phyloP scores from a whole-genome alignment of 73 alveolate genomes.

The Paramecium sonneborni region DNA sequence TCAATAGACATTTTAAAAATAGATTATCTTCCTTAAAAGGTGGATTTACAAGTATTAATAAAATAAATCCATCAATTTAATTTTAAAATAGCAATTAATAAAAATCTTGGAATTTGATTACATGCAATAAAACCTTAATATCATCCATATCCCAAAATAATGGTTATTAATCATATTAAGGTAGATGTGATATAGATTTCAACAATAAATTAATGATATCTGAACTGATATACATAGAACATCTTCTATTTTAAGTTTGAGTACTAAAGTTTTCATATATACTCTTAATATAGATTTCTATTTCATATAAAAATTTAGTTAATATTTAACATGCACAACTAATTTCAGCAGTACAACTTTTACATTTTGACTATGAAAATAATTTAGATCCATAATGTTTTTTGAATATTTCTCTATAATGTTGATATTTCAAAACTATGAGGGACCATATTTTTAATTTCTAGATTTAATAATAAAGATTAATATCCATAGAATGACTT shows the following conservation, averaged over 20 bases:
- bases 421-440: background rate
- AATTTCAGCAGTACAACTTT: slow-evolving; percentile 44
- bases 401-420: slow-evolving; percentile 29
- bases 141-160: slow-evolving; percentile 53
- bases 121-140: background rate
- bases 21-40: slow-evolving; percentile 16
- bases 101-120: slow-evolving; percentile 10
- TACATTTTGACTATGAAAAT: background rate
- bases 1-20: slow-evolving; percentile 23
- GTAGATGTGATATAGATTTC: background rate
- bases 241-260: background rate
- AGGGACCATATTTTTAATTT: slow-evolving; percentile 50
- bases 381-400: background rate
- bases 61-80: slow-evolving; percentile 40
- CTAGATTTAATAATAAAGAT: slow-evolving; percentile 18
- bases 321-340: slow-evolving; percentile 4
- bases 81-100: slow-evolving; percentile 10
- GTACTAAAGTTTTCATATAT: background rate
- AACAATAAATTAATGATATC: slow-evolving; percentile 12
- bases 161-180: background rate
- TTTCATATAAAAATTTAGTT: background rate
- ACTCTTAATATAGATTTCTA: slow-evolving; percentile 34
- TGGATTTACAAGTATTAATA: slow-evolving; percentile 23
- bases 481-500: slow-evolving; percentile 11
- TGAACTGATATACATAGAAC: background rate